These are phyloP conservation scores for Chlorella sp. DNA, from an alignment of 139 green algal species.

Conservation along the genomic window DNA sequence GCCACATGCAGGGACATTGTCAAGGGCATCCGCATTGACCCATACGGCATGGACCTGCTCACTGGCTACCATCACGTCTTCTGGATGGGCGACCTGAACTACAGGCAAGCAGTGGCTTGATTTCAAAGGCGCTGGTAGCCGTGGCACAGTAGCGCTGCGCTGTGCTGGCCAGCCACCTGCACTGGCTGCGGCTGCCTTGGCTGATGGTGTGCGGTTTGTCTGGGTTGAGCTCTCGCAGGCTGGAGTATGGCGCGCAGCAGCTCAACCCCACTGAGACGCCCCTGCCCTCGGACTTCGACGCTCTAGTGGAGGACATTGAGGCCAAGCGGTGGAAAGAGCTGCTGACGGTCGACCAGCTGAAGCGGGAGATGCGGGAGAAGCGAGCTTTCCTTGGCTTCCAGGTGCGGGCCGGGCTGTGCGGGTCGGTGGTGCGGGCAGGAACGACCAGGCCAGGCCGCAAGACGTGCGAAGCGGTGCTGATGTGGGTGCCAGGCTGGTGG, in stretches of 20 bases:
- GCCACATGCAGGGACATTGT: constrained; percentile 31
- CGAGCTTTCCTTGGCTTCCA: constrained; percentile 53
- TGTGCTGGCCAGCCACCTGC: not conserved
- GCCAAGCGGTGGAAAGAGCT: not conserved
- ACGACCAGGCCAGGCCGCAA: too few relatives aligned
- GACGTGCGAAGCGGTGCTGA: too few relatives aligned
- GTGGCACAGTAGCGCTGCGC: not conserved
- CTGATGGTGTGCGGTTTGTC: not conserved
- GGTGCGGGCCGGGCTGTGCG: too few relatives aligned
- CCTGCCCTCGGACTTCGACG: constrained; percentile 28
- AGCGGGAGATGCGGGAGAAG: constrained; percentile 3
- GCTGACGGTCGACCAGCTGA: constrained; percentile 7
- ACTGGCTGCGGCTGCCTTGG: not conserved
- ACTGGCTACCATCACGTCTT: constrained; percentile 58
- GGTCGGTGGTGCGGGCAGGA: too few relatives aligned
- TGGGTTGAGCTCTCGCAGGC: constrained; percentile 7
- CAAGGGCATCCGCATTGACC: constrained; percentile 29
- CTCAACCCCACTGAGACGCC: constrained; percentile 29
- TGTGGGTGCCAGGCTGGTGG: too few relatives aligned
- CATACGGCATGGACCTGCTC: constrained; percentile 40
- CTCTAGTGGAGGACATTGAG: constrained; percentile 20
- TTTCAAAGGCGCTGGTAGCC: not conserved
- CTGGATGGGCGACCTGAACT: constrained; percentile 71
- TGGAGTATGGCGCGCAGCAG: constrained; percentile 39
- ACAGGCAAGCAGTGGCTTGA: constrained; percentile 20